These are phyloP conservation scores for Fusarium globosum DNA, from an alignment of 2,329 filamentous ascomycete species.

Conservation along the genomic window DNA sequence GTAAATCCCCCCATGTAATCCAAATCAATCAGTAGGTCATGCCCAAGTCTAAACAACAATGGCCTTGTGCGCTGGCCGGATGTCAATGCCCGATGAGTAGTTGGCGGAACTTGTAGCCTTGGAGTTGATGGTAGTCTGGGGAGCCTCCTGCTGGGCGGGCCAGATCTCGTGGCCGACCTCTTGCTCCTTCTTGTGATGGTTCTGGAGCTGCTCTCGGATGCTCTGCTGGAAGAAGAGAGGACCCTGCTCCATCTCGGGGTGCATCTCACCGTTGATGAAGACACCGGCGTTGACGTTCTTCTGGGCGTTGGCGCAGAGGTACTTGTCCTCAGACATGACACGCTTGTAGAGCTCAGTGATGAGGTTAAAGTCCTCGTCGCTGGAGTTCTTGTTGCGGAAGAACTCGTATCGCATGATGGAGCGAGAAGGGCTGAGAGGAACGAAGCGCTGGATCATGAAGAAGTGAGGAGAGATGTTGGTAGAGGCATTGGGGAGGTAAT, in stretches of 20 bases:
- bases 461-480: constrained; percentile 67
- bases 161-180: constrained; percentile 60
- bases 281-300: constrained; percentile 70
- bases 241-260: constrained; percentile 69
- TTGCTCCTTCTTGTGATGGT: constrained; percentile 60
- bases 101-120: constrained; percentile 43
- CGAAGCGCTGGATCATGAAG: constrained; percentile 72
- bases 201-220: constrained; percentile 60
- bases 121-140: constrained; percentile 40
- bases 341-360: constrained; percentile 71
- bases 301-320: constrained; percentile 68
- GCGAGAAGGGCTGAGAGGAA: constrained; percentile 62
- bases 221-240: constrained; percentile 67
- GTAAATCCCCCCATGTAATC: constrained; percentile 14
- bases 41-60: constrained; percentile 29
- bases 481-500: constrained; percentile 63
- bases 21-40: not conserved
- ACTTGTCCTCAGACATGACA: constrained; percentile 73
- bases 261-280: constrained; percentile 72
- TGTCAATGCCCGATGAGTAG: constrained; percentile 52
- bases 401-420: constrained; percentile 72
- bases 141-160: constrained; percentile 58
- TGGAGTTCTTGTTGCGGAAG: constrained; percentile 69
- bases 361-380: constrained; percentile 66
- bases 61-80: constrained; percentile 42